Evolutionary conservation across 768 basidiomycete genomes (phyloP), one percentile per base, ranked within the genome.

Genomic region (Crucibulum laeve): DNA sequence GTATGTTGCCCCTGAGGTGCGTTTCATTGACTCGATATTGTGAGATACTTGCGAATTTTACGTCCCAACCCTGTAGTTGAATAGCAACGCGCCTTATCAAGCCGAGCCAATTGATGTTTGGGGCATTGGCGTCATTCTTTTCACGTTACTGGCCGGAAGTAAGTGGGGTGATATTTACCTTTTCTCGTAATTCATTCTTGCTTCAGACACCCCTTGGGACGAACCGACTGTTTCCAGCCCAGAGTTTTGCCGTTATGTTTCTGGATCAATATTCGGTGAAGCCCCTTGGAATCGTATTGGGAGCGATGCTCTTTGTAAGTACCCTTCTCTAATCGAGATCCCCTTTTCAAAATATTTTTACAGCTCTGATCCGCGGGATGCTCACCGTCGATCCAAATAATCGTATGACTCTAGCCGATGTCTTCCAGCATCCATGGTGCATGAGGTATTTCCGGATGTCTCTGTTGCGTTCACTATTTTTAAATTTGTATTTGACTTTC

Each of bases 101-200:
- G 96, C 93, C 1, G 91, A 96, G 45, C 93, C 96, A 0, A 79
- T 98, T 18, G 96, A 99, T 59, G 82, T 91, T 6, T 99, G 96
- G 96, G 92, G 92, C 0, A 79, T 90, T 32, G 96, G 96, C 1
- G 88, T 98, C 21, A 95, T 99, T 36, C 68, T 99, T 1, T 98
- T 89, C 59, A 89, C 95, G 0, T 68, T 99, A 36, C 70, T 98
- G 0, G 84, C 77, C 5, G 96, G 96, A 37, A 98, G 95, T 95
- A 58, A 25, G 84, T 72, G 10, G 14, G n/a, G 14, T 18, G 10
- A 4, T 30, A 48, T 17, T 50, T 21, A 24, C n/a, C 14, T 33
- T 6, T 18, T 19, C 25, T 22, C 28, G 26, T 18, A 6, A 38
- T 28, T 19, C 14, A 46, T 24, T 22, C n/a, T 15, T 2, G 17